Base-by-base conservation (phyloP, 768 basidiomycete genomes). In the Coprinopsis strossmayeri region DNA sequence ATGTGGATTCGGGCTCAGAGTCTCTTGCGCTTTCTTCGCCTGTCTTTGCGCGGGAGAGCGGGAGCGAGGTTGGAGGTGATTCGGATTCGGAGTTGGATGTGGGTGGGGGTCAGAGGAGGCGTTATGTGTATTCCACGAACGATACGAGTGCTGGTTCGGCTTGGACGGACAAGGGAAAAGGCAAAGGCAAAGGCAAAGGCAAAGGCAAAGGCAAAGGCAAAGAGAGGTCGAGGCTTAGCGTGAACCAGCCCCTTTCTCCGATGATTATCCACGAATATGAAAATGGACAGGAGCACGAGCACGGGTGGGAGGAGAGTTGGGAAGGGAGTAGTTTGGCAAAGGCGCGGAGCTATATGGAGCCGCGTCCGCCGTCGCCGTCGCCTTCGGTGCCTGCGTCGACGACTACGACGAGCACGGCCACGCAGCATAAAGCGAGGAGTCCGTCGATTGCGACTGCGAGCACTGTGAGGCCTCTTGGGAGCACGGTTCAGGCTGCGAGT, bases 1-100 rank as follows among this genome's bases (percentile, higher is more conserved):
- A 32, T n/a, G 39, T 43, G 21, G 32, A 5, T 9, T 38, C 35
- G 10, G 18, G 5, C 7, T 32, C 30, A 32, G 30, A 32, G 30
- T 32, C n/a, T n/a, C n/a, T n/a, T n/a, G n/a, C n/a, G 28, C 23
- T 30, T 38, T 25, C 45, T 27, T 42, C 18, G 13, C 45, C 45
- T 21, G 45, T 38, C 11, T 42, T 50, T 26, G 52, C 38, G 12
- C 20, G 38, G 25, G 39, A 34, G 21, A n/a, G 20, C 1, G 39
- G 25, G 27, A 48, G 37, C 5, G 43, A 48, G 20, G 41, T 34
- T 5, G 45, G 48, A 5, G 43, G 51, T 41, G 55, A 53, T 21
- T 45, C 40, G 2, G 55, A 56, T 50, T 48, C 44, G 1, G 53
- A 56, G 21, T 38, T 49, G 17, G 43, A 49, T 24, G 20, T 45